A percentile compares a stretch with the other conserved stretches of the same genome.
phyloP scores from a whole-genome alignment of 768 basidiomycete genomes.

The Tulasnella sp. region DNA sequence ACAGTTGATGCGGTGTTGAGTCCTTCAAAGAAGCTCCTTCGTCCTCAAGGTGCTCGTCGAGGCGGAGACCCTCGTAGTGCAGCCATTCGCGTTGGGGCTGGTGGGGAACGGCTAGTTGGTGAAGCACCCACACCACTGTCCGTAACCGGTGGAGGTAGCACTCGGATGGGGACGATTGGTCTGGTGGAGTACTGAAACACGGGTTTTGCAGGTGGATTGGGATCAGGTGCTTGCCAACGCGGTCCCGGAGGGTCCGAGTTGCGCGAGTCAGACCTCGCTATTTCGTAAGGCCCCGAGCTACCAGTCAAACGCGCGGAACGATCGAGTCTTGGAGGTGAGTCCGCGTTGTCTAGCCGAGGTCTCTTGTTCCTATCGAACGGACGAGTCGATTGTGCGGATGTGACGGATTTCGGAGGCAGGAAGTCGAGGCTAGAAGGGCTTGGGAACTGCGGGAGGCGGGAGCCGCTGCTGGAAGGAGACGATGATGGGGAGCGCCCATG shows the following conservation, averaged over 20 bases:
- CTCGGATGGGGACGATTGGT: neutral
- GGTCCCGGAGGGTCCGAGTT: neutral
- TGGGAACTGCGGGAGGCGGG: neutral
- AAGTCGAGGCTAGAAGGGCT: neutral
- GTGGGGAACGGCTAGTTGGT: neutral
- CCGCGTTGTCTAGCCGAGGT: neutral
- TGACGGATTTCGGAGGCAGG: neutral
- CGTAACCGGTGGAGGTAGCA: neutral
- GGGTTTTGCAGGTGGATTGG: neutral
- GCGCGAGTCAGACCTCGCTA: neutral
- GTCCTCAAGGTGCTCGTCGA: neutral
- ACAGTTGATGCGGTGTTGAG: neutral
- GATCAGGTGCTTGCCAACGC: neutral
- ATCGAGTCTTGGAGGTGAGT: neutral
- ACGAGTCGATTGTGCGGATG: neutral
- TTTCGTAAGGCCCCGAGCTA: neutral
- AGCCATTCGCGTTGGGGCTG: neutral
- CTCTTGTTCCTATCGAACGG: neutral
- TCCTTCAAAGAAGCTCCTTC: neutral
- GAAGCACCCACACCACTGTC: neutral
- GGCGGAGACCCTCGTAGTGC: neutral
- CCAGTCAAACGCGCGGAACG: neutral
- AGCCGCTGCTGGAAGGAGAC: neutral
- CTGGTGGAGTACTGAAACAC: neutral
- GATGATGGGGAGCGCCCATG: neutral